phyloP scores from a whole-genome alignment of 1,284 basidiomycete species.

The Tausonia pullulans region DNA sequence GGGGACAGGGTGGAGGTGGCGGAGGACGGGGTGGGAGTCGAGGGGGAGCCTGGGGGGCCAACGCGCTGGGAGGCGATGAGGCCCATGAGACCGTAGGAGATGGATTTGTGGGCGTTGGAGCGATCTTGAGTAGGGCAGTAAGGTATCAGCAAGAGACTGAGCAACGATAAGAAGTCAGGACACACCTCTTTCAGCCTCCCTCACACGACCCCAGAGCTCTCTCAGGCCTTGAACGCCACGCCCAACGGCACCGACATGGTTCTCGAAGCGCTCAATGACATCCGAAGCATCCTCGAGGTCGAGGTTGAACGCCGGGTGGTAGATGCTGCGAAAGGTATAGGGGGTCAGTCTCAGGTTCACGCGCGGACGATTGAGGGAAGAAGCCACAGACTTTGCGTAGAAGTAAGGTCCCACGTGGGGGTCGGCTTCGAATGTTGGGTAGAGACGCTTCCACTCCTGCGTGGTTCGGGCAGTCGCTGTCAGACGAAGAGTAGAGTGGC shows the following conservation, averaged over 20 bases:
- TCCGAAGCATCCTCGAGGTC: constrained; percentile 56
- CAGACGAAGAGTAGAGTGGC: neutral
- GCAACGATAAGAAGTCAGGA: constrained; percentile 8
- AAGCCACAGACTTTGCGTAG: constrained; percentile 11
- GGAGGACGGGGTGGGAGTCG: no score
- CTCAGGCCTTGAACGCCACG: constrained; percentile 56
- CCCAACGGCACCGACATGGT: constrained; percentile 51
- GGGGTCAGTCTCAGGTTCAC: neutral
- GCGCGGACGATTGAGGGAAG: neutral
- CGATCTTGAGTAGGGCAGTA: no score
- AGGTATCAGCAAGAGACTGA: neutral
- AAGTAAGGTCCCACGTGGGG: constrained; percentile 11
- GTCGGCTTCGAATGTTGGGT: neutral
- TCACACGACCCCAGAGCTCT: constrained; percentile 47
- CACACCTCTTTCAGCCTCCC: constrained; percentile 57
- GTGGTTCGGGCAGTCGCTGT: neutral
- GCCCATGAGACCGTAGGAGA: no score
- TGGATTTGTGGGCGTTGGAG: no score
- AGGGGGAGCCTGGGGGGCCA: no score
- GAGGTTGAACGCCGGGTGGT: constrained; percentile 71
- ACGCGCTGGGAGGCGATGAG: no score
- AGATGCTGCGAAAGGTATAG: constrained; percentile 43
- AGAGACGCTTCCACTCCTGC: constrained; percentile 13
- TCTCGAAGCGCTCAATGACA: constrained; percentile 48
- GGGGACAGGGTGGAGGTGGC: no score